These are phyloP conservation scores for Pycnococcus provasolii DNA, from an alignment of 139 green algal species.

Conservation along the genomic window DNA sequence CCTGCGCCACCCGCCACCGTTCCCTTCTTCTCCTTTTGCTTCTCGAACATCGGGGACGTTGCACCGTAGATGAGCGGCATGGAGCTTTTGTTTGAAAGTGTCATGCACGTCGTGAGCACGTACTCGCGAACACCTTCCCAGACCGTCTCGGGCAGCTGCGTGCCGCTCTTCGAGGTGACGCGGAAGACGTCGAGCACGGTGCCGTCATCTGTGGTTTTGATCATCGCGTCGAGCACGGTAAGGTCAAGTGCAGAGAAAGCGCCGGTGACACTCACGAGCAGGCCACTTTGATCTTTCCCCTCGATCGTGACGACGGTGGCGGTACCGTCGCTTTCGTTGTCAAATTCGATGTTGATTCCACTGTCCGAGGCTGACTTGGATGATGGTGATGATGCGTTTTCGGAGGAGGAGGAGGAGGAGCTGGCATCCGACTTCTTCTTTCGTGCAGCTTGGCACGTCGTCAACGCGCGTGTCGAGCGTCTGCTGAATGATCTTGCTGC, in stretches of 20 bases:
- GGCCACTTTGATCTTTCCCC: neutral
- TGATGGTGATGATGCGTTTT: no score
- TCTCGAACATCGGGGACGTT: no score
- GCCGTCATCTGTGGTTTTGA: neutral
- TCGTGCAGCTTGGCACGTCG: no score
- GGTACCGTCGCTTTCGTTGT: no score
- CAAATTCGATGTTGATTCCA: no score
- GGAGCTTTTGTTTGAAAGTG: neutral
- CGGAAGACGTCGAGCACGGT: neutral
- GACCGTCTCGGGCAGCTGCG: neutral
- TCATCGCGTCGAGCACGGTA: neutral
- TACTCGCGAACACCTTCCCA: neutral
- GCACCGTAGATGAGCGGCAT: neutral
- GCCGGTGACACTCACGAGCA: neutral
- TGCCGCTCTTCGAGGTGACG: neutral
- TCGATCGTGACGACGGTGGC: no score
- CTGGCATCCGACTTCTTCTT: no score
- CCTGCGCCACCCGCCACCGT: neutral
- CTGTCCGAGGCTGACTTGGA: no score
- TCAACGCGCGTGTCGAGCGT: no score
- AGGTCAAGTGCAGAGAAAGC: neutral
- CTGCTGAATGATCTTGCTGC: no score
- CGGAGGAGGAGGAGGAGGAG: no score
- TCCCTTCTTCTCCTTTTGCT: no score
- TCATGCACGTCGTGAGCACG: neutral